A percentile compares a stretch with the other conserved stretches of the same genome.
Evolutionary conservation across 768 basidiomycete species (phyloP).

Genomic region (Cyathus striatus): DNA sequence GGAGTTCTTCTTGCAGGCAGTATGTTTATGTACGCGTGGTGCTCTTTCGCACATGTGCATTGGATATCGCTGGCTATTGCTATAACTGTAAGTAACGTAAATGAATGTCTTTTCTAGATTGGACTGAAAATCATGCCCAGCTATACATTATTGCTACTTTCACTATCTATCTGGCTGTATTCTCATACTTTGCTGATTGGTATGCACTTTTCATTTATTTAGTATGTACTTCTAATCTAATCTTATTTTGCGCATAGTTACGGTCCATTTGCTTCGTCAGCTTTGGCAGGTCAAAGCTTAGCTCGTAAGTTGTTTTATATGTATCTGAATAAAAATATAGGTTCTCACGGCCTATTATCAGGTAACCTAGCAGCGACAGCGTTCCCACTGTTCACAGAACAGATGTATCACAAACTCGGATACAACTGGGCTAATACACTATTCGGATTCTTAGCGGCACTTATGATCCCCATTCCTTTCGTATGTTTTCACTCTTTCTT

Average conservation of each 20-base stretch:
- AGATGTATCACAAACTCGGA: conserved; percentile 51
- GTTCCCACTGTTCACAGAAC: conserved; percentile 61
- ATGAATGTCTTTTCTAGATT: conserved; percentile 4
- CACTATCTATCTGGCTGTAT: conserved; percentile 54
- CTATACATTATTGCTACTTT: conserved; percentile 47
- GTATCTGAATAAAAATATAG: background rate
- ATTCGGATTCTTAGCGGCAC: conserved; percentile 44
- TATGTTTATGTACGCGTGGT: conserved; percentile 77
- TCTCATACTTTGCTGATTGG: conserved; percentile 63
- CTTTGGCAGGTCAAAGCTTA: conserved; percentile 63
- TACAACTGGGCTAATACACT: conserved; percentile 60
- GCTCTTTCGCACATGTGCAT: conserved; percentile 43
- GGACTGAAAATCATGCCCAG: conserved; percentile 15
- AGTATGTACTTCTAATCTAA: background rate
- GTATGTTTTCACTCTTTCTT: conserved; percentile 33
- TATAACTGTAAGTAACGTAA: conserved; percentile 25
- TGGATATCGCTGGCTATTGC: conserved; percentile 63
- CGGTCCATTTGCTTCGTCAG: conserved; percentile 62
- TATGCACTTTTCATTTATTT: conserved; percentile 18
- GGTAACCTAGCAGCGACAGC: conserved; percentile 45
- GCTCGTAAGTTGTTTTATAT: conserved; percentile 32
- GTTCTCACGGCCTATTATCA: conserved; percentile 12
- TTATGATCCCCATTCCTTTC: conserved; percentile 59
- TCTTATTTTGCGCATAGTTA: conserved; percentile 24
- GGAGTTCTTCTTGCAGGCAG: conserved; percentile 48